Conservation (phyloP, 1,139 yeast species). For the Protomyces gravidus region DNA sequence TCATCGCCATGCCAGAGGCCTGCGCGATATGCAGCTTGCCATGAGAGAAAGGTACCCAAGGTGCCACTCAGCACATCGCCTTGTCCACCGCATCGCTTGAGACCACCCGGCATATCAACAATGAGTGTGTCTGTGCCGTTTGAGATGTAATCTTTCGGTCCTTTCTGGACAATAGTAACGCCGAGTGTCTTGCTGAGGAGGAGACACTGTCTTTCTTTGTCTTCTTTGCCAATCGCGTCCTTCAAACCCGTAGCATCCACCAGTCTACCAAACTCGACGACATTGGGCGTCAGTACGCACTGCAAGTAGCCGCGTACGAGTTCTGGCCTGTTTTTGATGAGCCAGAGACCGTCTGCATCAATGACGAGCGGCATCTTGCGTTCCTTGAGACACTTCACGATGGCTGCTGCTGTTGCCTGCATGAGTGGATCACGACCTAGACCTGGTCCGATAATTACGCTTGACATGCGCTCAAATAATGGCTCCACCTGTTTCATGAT, state of each 20-base stretch:
- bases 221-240: conserved; percentile 36
- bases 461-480: conserved; percentile 65
- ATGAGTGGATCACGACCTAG: conserved; percentile 74
- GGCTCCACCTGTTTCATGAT: conserved; percentile 55
- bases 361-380: conserved; percentile 62
- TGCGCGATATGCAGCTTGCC: conserved; percentile 58
- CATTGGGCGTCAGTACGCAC: conserved; percentile 83
- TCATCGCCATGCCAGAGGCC: conserved; percentile 52
- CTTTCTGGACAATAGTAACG: conserved; percentile 69
- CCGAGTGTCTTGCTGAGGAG: conserved; percentile 56
- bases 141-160: conserved; percentile 60
- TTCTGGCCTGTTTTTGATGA: conserved; percentile 56
- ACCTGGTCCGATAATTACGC: conserved; percentile 89
- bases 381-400: conserved; percentile 55
- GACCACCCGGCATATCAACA: conserved; percentile 53
- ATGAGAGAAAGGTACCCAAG: conserved; percentile 61
- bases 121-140: conserved; percentile 42
- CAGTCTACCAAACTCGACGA: conserved; percentile 72
- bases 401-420: conserved; percentile 55
- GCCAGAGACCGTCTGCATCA: conserved; percentile 82
- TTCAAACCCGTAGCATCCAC: conserved; percentile 49
- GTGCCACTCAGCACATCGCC: conserved; percentile 78
- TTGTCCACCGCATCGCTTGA: conserved; percentile 79
- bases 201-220: conserved; percentile 36
- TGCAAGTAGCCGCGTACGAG: conserved; percentile 50